A percentile compares a stretch with the other conserved stretches of the same genome.
Conservation (phyloP, 2,329 filamentous ascomycete species). For the Tolypocladium sp. region DNA sequence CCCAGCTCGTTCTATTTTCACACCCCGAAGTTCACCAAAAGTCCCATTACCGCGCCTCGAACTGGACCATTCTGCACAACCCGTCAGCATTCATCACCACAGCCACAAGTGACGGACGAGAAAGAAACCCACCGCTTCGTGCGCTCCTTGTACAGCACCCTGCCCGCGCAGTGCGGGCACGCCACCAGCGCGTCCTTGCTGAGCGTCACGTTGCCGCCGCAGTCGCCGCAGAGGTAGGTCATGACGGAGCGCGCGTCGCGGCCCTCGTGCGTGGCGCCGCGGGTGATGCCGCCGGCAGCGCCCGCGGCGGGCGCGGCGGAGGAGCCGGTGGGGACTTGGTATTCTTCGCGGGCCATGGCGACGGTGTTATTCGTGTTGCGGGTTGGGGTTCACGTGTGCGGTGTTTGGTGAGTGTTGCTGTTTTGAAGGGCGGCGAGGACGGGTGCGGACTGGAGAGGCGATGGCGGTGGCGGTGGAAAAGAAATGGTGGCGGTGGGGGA, state of each 20-base stretch:
- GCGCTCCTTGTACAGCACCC: conserved; percentile 94
- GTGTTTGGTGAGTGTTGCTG: not conserved
- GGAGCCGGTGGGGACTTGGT: conserved; percentile 58
- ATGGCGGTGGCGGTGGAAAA: conserved; percentile 1
- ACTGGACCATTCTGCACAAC: conserved; percentile 80
- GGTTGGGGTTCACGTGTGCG: not conserved
- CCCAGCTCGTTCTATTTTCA: not conserved
- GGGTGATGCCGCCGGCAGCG: conserved; percentile 29
- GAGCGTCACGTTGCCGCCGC: conserved; percentile 30
- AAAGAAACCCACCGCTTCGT: conserved; percentile 74
- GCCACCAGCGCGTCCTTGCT: conserved; percentile 40
- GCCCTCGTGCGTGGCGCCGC: conserved; percentile 29
- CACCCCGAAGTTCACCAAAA: not conserved
- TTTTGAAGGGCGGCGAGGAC: too few relatives aligned
- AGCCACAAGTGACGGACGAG: not conserved
- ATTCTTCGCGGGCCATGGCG: conserved; percentile 62
- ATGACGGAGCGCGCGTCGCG: conserved; percentile 27
- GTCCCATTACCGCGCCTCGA: conserved; percentile 67
- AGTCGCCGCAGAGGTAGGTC: conserved; percentile 34
- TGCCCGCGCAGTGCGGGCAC: conserved; percentile 65
- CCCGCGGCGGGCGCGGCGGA: conserved; percentile 25
- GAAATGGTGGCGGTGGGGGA: conserved; percentile 9
- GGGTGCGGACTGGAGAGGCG: not conserved
- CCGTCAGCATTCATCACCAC: not conserved
- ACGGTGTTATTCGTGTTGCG: not conserved